Conservation (phyloP, 2,329 filamentous ascomycete genomes). For the Phialophora macrospora region DNA sequence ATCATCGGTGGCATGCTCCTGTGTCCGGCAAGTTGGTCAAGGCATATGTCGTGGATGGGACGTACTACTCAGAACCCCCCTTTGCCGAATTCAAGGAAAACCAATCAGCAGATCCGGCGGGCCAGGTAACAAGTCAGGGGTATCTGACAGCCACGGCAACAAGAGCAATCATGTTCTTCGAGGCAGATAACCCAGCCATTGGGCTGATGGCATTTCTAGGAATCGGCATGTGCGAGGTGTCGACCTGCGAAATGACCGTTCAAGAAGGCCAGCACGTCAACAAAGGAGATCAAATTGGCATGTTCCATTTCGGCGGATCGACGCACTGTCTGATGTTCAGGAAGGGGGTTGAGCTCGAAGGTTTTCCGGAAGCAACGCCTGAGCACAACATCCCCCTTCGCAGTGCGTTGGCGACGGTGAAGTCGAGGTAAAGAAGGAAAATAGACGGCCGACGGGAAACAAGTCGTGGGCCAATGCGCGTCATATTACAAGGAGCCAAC, state of each 20-base stretch:
- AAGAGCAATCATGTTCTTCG: slow-evolving; percentile 70
- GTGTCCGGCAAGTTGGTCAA: slow-evolving; percentile 65
- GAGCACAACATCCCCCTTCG: slow-evolving; percentile 50
- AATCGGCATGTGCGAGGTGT: slow-evolving; percentile 78
- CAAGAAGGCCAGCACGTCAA: slow-evolving; percentile 66
- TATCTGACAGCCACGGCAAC: slow-evolving; percentile 72
- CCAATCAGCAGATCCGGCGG: slow-evolving; percentile 39
- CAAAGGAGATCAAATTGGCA: slow-evolving; percentile 74
- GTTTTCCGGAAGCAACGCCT: slow-evolving; percentile 46
- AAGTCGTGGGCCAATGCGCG: not conserved
- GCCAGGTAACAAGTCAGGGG: slow-evolving; percentile 59
- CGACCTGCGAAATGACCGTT: slow-evolving; percentile 72
- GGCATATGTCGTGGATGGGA: slow-evolving; percentile 65
- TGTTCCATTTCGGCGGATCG: slow-evolving; percentile 81
- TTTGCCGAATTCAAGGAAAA: slow-evolving; percentile 55
- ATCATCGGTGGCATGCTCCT: slow-evolving; percentile 75
- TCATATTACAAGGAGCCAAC: not conserved
- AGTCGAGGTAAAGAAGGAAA: slow-evolving; percentile 19
- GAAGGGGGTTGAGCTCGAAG: slow-evolving; percentile 48
- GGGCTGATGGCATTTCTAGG: slow-evolving; percentile 73
- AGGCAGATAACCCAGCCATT: slow-evolving; percentile 69
- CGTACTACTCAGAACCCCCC: slow-evolving; percentile 68
- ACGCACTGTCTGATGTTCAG: slow-evolving; percentile 72
- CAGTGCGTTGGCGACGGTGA: slow-evolving; percentile 46
- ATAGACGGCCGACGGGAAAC: not conserved